A percentile compares a stretch with the other conserved stretches of the same genome.
Conservation (phyloP, 2,329 filamentous ascomycete species). For the Penicillium sumatraense region DNA sequence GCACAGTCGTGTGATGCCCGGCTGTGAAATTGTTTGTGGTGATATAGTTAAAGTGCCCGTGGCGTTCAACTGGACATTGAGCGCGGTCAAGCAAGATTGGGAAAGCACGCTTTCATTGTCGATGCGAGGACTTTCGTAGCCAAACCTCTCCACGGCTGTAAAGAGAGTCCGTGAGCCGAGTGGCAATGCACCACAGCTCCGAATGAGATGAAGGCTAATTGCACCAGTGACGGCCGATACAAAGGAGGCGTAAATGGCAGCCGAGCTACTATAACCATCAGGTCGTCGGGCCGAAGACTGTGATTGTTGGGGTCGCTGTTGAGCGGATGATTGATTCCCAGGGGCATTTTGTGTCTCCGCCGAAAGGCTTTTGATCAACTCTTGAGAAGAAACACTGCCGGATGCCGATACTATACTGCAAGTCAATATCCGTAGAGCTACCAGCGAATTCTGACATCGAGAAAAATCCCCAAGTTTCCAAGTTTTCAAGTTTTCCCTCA, state of each 20-base stretch:
- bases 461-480: background rate
- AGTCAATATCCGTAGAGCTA: too few relatives aligned
- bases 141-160: constrained; percentile 37
- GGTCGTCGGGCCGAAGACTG: constrained; percentile 30
- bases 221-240: constrained; percentile 44
- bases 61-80: constrained; percentile 43
- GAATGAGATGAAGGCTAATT: constrained; percentile 42
- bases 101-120: constrained; percentile 31
- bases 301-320: constrained; percentile 30
- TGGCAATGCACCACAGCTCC: constrained; percentile 41
- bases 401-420: constrained; percentile 36
- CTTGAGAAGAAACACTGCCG: constrained; percentile 38
- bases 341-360: constrained; percentile 31
- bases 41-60: constrained; percentile 43
- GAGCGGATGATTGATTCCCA: constrained; percentile 22
- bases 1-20: constrained; percentile 39
- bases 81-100: constrained; percentile 38
- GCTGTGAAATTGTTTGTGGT: constrained; percentile 41
- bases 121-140: constrained; percentile 34
- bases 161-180: constrained; percentile 48
- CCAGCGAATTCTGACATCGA: background rate
- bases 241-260: constrained; percentile 45
- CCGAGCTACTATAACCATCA: constrained; percentile 37
- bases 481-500: background rate
- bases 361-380: constrained; percentile 42